Conservation (phyloP, 805 yeast genomes). For the Saccharomycopsis schoenii region DNA sequence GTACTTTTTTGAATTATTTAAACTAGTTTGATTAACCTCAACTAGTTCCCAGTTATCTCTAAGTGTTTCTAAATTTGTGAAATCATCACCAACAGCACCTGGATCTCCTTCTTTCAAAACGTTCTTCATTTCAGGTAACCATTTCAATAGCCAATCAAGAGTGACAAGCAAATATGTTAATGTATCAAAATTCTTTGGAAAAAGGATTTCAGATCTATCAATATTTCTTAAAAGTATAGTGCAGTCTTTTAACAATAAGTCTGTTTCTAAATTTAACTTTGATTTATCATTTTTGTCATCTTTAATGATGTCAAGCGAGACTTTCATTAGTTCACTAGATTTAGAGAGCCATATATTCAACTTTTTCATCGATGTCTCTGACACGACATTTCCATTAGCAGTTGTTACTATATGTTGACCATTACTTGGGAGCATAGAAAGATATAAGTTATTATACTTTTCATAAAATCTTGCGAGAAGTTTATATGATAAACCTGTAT, state of each 20-base stretch:
- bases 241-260: conserved; percentile 23
- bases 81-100: conserved; percentile 1
- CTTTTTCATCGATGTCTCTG: conserved; percentile 21
- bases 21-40: conserved; percentile 12
- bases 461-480: conserved; percentile 29
- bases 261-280: conserved; percentile 24
- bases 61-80: conserved; percentile 3
- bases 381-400: conserved; percentile 14
- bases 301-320: conserved; percentile 27
- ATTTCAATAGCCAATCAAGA: conserved; percentile 43
- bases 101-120: not conserved
- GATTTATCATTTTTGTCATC: conserved; percentile 15
- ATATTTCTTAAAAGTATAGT: conserved; percentile 26
- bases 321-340: conserved; percentile 24
- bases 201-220: conserved; percentile 44
- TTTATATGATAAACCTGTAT: conserved; percentile 35
- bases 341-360: conserved; percentile 24
- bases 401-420: conserved; percentile 18
- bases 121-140: conserved; percentile 47
- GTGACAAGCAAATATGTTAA: conserved; percentile 46
- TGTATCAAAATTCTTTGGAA: conserved; percentile 39
- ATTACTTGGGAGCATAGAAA: conserved; percentile 21
- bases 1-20: conserved; percentile 10
- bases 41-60: conserved; percentile 15
- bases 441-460: conserved; percentile 27